These are phyloP conservation scores for Nakazawaea pomicola DNA, from an alignment of 805 yeast species.

Conservation along the genomic window DNA sequence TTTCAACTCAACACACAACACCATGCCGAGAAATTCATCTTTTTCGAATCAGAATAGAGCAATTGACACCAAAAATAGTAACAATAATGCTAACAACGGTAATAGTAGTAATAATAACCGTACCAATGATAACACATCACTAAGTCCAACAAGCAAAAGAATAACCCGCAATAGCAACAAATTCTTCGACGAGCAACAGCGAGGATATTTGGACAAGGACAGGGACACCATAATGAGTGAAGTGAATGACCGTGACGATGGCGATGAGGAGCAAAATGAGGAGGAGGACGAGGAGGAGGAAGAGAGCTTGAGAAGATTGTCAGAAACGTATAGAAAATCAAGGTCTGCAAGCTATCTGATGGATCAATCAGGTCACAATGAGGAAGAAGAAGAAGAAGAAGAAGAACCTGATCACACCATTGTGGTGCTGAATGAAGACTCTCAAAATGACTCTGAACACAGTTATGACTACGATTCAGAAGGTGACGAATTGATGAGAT, in stretches of 20 bases:
- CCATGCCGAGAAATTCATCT: constrained; percentile 8
- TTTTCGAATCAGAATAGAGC: background rate
- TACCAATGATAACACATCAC: background rate
- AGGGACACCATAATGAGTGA: constrained; percentile 14
- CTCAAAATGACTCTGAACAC: constrained; percentile 11
- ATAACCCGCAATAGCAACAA: constrained; percentile 1
- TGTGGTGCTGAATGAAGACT: constrained; percentile 9
- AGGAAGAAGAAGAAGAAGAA: too few species aligned
- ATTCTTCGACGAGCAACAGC: background rate
- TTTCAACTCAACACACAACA: background rate
- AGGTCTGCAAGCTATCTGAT: constrained; percentile 11
- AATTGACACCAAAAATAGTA: background rate
- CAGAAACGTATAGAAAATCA: constrained; percentile 19
- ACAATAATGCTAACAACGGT: background rate
- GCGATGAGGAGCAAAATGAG: constrained; percentile 12
- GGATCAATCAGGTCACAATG: constrained; percentile 18
- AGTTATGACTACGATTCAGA: constrained; percentile 13
- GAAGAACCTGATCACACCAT: too few species aligned
- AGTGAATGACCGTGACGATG: constrained; percentile 24
- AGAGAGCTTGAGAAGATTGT: constrained; percentile 28
- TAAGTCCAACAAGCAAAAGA: background rate
- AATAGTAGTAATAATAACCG: background rate
- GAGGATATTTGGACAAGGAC: constrained; percentile 3
- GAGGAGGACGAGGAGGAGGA: constrained; percentile 24
- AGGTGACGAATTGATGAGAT: constrained; percentile 11